A percentile compares a stretch with the other conserved stretches of the same genome.
These are phyloP conservation scores for Fennellomyces sp. DNA, from an alignment of 371 early-diverging fungal genomes.

Conservation along the genomic window DNA sequence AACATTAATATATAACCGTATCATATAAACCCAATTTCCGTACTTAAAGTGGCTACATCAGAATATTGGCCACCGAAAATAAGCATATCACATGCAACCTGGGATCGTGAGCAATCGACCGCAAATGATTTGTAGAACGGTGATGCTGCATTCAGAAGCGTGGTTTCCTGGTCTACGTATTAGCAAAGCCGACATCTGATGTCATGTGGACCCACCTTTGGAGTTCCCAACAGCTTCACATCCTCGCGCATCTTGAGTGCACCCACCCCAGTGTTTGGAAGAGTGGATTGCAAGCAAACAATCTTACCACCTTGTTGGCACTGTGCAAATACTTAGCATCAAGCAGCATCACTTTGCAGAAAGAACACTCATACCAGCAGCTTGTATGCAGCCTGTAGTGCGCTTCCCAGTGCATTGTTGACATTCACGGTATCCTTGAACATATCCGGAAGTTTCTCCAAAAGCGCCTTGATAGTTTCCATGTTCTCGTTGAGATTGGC, in stretches of 20 bases:
- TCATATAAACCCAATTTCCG: constrained; percentile 4
- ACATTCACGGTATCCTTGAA: constrained; percentile 80
- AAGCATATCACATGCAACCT: constrained; percentile 94
- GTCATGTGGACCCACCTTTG: constrained; percentile 45
- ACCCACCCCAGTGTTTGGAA: constrained; percentile 86
- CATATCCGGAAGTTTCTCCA: constrained; percentile 81
- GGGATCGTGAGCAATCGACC: constrained; percentile 88
- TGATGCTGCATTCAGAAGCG: constrained; percentile 81
- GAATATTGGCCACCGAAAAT: constrained; percentile 88
- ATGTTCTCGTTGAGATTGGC: constrained; percentile 85
- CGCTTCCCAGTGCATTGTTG: constrained; percentile 82
- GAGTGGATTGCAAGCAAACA: constrained; percentile 76
- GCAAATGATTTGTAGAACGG: constrained; percentile 95
- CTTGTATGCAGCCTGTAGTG: constrained; percentile 84
- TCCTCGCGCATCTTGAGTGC: constrained; percentile 86
- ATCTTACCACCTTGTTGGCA: constrained; percentile 91
- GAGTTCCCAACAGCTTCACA: constrained; percentile 82
- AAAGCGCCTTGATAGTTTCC: constrained; percentile 66
- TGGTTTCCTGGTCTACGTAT: constrained; percentile 82
- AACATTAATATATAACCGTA: not conserved
- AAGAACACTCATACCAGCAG: constrained; percentile 60
- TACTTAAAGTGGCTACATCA: constrained; percentile 92
- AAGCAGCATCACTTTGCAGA: not conserved
- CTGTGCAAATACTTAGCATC: constrained; percentile 15
- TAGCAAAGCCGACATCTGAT: not conserved